phyloP scores from a whole-genome alignment of 768 basidiomycete species.

The Kwoniella botswanensis region DNA sequence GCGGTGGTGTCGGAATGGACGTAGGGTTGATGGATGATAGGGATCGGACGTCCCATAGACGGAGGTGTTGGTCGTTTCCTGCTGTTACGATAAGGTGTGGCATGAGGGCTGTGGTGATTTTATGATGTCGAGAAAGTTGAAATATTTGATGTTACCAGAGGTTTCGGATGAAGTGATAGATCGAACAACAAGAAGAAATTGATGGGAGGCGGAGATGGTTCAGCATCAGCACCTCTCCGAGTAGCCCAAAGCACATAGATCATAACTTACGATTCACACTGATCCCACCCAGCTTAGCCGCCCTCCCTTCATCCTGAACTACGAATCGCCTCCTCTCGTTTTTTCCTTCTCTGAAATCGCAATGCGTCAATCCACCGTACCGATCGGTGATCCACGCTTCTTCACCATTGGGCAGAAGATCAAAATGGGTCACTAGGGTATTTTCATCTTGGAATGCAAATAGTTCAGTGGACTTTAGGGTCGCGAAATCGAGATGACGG shows the following conservation, averaged over 20 bases:
- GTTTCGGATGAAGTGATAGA: too few relatives aligned
- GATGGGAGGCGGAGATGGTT: conserved; percentile 16
- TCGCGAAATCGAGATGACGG: conserved; percentile 57
- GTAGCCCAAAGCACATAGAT: too few relatives aligned
- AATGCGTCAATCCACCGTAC: conserved; percentile 56
- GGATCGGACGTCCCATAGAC: conserved; percentile 57
- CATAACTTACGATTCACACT: conserved; percentile 52
- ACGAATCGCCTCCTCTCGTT: conserved; percentile 44
- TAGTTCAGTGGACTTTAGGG: conserved; percentile 55
- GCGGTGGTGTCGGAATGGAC: conserved; percentile 12
- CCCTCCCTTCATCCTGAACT: conserved; percentile 47
- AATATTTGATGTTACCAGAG: too few relatives aligned
- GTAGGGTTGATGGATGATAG: conserved; percentile 28
- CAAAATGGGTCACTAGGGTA: conserved; percentile 59
- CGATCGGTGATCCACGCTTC: conserved; percentile 56
- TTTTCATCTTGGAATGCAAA: conserved; percentile 58
- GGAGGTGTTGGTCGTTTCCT: conserved; percentile 55
- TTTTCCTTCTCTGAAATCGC: conserved; percentile 51
- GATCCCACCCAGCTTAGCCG: conserved; percentile 58
- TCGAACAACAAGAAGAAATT: too few relatives aligned
- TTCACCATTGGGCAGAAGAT: conserved; percentile 55
- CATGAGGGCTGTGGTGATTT: conserved; percentile 38
- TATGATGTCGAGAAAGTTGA: too few relatives aligned
- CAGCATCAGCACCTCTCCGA: conserved; percentile 2
- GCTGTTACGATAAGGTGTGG: conserved; percentile 56